Base-by-base conservation (phyloP, 1,284 basidiomycete genomes). In the Trichosporon asahii region DNA sequence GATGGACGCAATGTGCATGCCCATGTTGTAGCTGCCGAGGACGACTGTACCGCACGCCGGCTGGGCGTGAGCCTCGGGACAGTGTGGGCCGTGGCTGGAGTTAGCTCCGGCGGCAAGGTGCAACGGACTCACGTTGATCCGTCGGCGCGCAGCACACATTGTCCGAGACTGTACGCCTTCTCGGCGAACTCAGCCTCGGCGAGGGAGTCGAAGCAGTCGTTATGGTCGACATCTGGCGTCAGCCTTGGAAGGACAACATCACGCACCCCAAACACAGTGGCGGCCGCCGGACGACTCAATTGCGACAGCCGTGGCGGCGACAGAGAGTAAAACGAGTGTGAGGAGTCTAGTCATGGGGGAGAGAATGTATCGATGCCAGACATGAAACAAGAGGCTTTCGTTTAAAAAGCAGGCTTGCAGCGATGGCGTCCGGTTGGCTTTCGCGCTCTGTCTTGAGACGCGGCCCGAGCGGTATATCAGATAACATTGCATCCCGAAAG, bases 1-100 rank as follows among this genome's bases (percentile, higher is more conserved):
- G 68, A 86, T 73, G 1, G 84, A 72, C 5, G 76, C 85, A 49
- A 86, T 81, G 73, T 86, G 85, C 5, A 86, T 74, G 7, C 74
- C 73, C 65, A 84, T 73, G 68, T 85, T 76, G 80, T 84, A 86
- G 21, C 71, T 46, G 60, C 76, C 70, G 46, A 79, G 69, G 9
- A 75, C 64, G 68, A 78, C 68, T 3, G 75, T 55, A 68, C 79
- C 82, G 66, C 81, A 83, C 11, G 79, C 79, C 23, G 78, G 75
- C 3, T 81, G 1, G 15, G 37, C 15, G 18, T 40, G 73, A 8
- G 71, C 74, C 4, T 74, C 73, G 0, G 82, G 80, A 65, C 85
- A 85, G 68, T 85, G 49, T 3, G 49, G 81, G 23, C 83, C 82
- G 69, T 83, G 82, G 0, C 76, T 81, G 70, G 29, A 0, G 25